These are phyloP conservation scores for Colletotrichum sp. DNA, from an alignment of 2,329 filamentous ascomycete genomes.

Conservation along the genomic window DNA sequence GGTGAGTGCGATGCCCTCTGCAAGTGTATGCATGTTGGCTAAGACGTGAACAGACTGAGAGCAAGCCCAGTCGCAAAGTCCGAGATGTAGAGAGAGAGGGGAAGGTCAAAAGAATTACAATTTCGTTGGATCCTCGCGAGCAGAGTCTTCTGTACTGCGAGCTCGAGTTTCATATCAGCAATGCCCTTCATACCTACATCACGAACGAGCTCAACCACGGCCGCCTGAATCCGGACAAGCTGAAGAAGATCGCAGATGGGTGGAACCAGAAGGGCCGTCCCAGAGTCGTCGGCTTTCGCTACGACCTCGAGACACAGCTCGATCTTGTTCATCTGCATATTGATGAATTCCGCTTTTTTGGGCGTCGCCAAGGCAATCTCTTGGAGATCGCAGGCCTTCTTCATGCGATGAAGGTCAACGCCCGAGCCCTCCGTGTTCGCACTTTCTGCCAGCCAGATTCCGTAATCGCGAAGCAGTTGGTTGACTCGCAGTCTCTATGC, in stretches of 20 bases:
- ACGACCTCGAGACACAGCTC: constrained; percentile 66
- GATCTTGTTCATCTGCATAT: constrained; percentile 56
- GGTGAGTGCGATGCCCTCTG: constrained; percentile 37
- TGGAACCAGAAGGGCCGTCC: constrained; percentile 61
- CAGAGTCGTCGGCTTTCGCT: constrained; percentile 61
- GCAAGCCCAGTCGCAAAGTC: constrained; percentile 35
- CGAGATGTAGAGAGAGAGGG: constrained; percentile 31
- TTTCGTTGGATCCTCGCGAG: constrained; percentile 60
- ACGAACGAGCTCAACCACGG: constrained; percentile 58
- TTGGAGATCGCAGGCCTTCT: constrained; percentile 53
- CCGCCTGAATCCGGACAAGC: constrained; percentile 56
- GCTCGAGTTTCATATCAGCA: constrained; percentile 60
- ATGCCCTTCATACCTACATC: constrained; percentile 57
- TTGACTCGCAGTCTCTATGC: constrained; percentile 57
- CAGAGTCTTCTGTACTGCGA: constrained; percentile 65
- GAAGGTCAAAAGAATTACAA: constrained; percentile 38
- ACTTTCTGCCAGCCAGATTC: constrained; percentile 65
- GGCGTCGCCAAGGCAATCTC: constrained; percentile 46
- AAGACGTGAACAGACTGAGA: constrained; percentile 37
- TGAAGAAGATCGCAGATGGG: constrained; percentile 54
- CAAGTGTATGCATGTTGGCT: not conserved
- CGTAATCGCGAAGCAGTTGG: constrained; percentile 62
- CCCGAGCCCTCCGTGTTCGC: constrained; percentile 56
- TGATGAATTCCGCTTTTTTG: constrained; percentile 60
- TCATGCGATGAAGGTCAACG: constrained; percentile 57